phyloP scores from a whole-genome alignment of 345 rosid species.

The Eucalyptus viminalis region DNA sequence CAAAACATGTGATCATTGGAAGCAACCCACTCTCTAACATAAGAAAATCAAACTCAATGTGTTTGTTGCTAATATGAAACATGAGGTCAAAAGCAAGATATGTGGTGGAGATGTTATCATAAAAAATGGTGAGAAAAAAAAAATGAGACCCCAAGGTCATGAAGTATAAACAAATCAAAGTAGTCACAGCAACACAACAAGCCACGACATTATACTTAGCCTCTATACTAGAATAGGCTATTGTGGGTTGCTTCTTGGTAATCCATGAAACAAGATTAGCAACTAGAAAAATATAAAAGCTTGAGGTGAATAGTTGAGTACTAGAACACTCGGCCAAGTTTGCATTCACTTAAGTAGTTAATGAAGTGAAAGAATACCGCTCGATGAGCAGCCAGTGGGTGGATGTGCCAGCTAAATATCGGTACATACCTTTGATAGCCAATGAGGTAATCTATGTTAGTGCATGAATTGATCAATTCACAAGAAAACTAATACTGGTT shows the following conservation, averaged over 20 bases:
- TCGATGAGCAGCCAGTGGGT: background rate
- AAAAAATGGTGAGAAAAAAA: background rate
- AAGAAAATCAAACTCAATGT: no score
- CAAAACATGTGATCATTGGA: accelerated
- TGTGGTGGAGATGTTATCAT: background rate
- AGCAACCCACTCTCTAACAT: background rate
- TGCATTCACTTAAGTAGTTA: background rate
- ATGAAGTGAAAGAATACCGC: background rate
- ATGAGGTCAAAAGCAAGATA: background rate
- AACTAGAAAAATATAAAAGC: background rate
- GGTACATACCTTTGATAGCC: accelerated
- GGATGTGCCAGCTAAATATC: background rate
- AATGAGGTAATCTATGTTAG: background rate
- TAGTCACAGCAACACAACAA: background rate
- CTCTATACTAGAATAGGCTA: background rate
- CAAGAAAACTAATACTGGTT: background rate
- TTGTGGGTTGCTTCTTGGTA: background rate
- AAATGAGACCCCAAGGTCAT: background rate
- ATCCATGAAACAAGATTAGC: background rate
- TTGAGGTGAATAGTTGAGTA: background rate
- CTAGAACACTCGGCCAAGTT: background rate
- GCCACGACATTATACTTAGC: background rate
- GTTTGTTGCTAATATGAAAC: background rate
- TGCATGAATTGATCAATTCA: background rate
- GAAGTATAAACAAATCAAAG: background rate